Evolutionary conservation across 768 basidiomycete genomes (phyloP).

Genomic region (Suillus luteus): DNA sequence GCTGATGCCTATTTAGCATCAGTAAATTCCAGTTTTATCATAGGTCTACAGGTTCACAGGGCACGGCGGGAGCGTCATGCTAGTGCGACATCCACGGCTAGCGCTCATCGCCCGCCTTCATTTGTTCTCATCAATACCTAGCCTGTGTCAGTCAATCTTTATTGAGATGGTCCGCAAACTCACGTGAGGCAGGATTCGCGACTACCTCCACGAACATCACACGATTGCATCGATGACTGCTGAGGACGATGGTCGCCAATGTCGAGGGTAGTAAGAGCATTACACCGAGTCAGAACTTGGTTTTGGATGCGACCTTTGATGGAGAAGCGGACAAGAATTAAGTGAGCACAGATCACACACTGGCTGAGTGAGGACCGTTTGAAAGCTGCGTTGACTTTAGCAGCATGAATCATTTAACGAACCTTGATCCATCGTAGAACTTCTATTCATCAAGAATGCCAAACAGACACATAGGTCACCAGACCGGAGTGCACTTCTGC

Average conservation of each 20-base stretch:
- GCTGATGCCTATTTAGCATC: too few relatives aligned
- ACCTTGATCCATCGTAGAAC: background rate
- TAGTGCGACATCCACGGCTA: too few relatives aligned
- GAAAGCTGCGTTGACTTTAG: background rate
- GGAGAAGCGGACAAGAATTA: background rate
- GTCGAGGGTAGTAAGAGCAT: background rate
- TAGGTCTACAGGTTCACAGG: too few relatives aligned
- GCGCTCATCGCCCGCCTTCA: too few relatives aligned
- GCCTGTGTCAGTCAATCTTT: background rate
- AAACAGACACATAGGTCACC: background rate
- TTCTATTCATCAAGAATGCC: background rate
- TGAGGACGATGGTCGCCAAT: too few relatives aligned
- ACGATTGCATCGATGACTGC: too few relatives aligned
- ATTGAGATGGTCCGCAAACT: background rate
- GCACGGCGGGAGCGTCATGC: too few relatives aligned
- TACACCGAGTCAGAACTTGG: background rate
- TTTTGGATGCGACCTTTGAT: too few relatives aligned
- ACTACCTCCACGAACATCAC: too few relatives aligned
- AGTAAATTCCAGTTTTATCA: too few relatives aligned
- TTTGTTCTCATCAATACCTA: too few relatives aligned
- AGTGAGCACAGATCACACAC: background rate
- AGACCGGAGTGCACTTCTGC: background rate
- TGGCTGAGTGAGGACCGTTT: too few relatives aligned
- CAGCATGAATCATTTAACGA: background rate
- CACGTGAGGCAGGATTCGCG: background rate